Base-by-base conservation (phyloP, 495 filamentous ascomycete genomes). In the Ascodesmis nigricans region DNA sequence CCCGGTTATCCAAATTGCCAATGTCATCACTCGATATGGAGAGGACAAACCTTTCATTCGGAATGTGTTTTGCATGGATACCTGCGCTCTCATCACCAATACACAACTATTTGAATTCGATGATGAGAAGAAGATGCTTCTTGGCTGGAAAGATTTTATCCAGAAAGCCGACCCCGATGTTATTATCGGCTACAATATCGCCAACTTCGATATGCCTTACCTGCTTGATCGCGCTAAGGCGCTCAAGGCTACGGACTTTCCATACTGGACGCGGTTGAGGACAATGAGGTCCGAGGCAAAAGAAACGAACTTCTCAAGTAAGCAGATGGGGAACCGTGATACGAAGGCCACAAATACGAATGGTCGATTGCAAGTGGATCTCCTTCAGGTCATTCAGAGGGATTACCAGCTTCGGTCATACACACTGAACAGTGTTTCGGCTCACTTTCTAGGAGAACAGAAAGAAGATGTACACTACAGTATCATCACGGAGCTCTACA, bases 391-490 rank as follows among this genome's bases (percentile, higher is more conserved):
- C 18, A 69, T 99, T 23, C 87, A 99, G 49, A 64, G 90, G 37
- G 90, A 99, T 47, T 70, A 95, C 42, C 87, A 95, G 26, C 60
- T 99, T 24, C 67, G 87, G 56, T 92, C 82, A 55, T 99, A 99
- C 48, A 99, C 90, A 0, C 65, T 99, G 7, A 99, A 99, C 55
- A 90, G 83, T 1, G 87, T 99, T 10, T 93, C 73, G 33, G 73
- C 82, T n/a, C 78, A 95, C 38, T 99, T 99, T 47, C 58, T 99
- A 33, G 78, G 81, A 15, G 87, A 99, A 50, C 87, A 97, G 52
- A 99, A 99, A 51, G 87, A 99, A 56, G 87, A 99, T 55, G 87
- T 99, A 1, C 90, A 99, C 49, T 71, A 95, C 54, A 92, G 79
- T 4, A 99, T 99, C 78, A 99, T 99, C 52, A 95, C 90, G 0